Evolutionary conservation across 306 rosid species (phyloP), one percentile per base, ranked within the genome.

Genomic region (Parietaria judaica): DNA sequence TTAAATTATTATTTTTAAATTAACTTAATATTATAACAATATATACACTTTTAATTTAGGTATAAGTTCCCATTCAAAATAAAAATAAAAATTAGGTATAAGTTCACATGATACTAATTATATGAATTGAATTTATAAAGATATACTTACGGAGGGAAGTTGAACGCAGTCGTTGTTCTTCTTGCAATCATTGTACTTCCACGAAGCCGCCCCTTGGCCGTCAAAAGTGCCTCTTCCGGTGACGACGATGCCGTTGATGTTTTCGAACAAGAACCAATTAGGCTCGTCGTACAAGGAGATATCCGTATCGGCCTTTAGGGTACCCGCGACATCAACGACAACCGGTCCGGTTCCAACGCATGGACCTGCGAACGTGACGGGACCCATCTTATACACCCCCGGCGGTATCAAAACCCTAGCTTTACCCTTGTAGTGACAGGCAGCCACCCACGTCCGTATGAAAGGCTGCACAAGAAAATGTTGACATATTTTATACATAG

Each of bases 191-290:
- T 74, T 49, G 75, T 56, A 31, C 56, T 63, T 2, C 98, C 96
- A 92, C 36, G 78, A 61, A 0, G 39, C 0, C 39, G 53, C 43
- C 31, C 95, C 98, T 67, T 77, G 95, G 2, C 90, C 98, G 71
- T 92, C 79, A 15, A 92, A 78, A 12, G 66, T 70, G 36, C 98
- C 96, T 0, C 71, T 65, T n/a, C 96, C 98, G 23, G 78, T 36
- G 15, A 92, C 16, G 14, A 80, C 68, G 45, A 92, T 11, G 31
- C 92, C 90, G 46, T 61, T 6, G 43, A 80, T 46, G 6, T 53
- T 8, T 69, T 88, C 72, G 53, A 92, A 84, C 6, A 61, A 35
- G 70, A 92, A 62, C 98, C 98, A 92, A 2, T 9, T 54, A 41
- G 73, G 52, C 37, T 73, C 81, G 0, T 48, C 68, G 11, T 67